Conservation (phyloP, 2,329 filamentous ascomycete genomes). For the Aspergillus flavus region DNA sequence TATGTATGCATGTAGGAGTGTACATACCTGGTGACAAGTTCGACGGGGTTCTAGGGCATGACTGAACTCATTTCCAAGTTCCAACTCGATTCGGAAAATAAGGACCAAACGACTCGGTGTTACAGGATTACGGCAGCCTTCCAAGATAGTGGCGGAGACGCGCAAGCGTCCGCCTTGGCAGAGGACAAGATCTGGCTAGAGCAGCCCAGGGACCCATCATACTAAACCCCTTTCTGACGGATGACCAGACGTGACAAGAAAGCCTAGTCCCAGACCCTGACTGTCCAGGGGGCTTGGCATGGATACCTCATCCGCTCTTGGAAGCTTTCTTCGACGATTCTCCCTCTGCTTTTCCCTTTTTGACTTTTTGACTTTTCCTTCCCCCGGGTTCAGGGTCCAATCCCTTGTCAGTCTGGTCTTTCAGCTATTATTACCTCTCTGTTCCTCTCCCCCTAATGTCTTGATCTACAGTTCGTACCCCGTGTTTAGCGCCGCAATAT, state of each 20-base stretch:
- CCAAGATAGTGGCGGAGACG: slow-evolving; percentile 35
- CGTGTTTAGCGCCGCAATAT: background rate
- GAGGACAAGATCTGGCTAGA: slow-evolving; percentile 34
- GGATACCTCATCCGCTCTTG: slow-evolving; percentile 13
- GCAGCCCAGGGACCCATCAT: slow-evolving; percentile 23
- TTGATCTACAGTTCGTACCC: background rate
- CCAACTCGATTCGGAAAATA: slow-evolving; percentile 10
- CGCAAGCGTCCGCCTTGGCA: slow-evolving; percentile 45
- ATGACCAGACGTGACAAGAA: slow-evolving; percentile 11
- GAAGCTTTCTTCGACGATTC: slow-evolving; percentile 6
- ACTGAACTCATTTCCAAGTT: background rate
- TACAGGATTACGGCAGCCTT: slow-evolving; percentile 23
- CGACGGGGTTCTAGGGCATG: background rate
- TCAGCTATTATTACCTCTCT: background rate
- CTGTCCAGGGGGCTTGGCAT: slow-evolving; percentile 26
- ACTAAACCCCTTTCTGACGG: slow-evolving; percentile 25
- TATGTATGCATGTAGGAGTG: background rate
- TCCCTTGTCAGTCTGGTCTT: background rate
- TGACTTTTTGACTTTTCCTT: background rate
- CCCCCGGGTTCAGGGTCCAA: slow-evolving; percentile 5
- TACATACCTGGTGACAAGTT: background rate
- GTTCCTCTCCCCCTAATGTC: background rate
- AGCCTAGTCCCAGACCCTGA: slow-evolving; percentile 20
- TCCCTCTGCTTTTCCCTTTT: background rate
- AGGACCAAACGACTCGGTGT: slow-evolving; percentile 16